phyloP scores from a whole-genome alignment of 1,284 basidiomycete genomes.

The Microbotryum lychnidis-dioicae region DNA sequence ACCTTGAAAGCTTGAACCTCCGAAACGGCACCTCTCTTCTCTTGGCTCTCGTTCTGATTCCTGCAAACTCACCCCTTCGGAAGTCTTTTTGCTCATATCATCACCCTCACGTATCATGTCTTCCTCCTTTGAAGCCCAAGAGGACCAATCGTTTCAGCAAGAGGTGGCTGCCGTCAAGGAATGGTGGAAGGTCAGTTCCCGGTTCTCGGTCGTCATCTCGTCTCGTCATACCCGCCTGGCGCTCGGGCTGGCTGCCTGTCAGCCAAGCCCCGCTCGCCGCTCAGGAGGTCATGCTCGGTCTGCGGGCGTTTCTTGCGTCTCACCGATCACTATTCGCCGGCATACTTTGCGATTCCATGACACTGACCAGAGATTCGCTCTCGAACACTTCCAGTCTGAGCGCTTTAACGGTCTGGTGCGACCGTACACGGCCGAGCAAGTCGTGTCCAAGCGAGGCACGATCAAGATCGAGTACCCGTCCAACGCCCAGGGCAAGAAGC shows the following conservation, averaged over 20 bases:
- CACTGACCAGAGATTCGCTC: neutral
- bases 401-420: constrained; percentile 77
- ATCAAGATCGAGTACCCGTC: constrained; percentile 80
- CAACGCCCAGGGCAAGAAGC: constrained; percentile 75
- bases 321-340: too few relatives aligned
- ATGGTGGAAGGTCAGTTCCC: constrained; percentile 74
- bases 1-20: too few relatives aligned
- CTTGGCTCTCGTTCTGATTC: neutral
- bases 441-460: constrained; percentile 89
- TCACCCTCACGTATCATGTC: constrained; percentile 16
- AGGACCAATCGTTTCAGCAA: constrained; percentile 53
- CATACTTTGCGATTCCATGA: neutral
- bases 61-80: neutral
- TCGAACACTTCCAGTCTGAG: constrained; percentile 35
- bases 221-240: neutral
- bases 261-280: neutral
- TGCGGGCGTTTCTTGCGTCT: neutral
- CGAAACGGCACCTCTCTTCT: neutral
- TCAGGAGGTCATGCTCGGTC: neutral
- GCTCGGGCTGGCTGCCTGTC: neutral
- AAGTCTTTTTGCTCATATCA: neutral
- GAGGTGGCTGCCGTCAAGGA: constrained; percentile 78
- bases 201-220: neutral
- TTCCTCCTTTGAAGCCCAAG: constrained; percentile 33
- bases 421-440: constrained; percentile 85